Conservation (phyloP, 805 yeast genomes). For the Wickerhamomyces queroliae region DNA sequence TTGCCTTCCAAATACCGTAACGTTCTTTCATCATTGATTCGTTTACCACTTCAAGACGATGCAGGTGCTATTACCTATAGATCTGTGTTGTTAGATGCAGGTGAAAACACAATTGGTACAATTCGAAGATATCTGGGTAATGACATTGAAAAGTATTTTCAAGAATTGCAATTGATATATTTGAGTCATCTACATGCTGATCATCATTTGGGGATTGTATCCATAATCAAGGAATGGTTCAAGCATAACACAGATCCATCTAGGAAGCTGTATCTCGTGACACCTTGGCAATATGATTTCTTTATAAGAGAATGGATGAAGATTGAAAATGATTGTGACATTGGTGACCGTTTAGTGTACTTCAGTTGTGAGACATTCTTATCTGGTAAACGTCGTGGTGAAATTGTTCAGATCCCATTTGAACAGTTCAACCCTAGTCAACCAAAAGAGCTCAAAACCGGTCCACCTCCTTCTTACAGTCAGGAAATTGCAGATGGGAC, state of each 20-base stretch:
- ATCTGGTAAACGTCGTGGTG: conserved; percentile 28
- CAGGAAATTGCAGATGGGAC: conserved; percentile 24
- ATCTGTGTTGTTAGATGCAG: conserved; percentile 79
- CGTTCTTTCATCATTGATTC: conserved; percentile 73
- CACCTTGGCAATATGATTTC: conserved; percentile 68
- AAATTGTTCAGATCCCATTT: conserved; percentile 24
- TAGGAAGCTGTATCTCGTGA: conserved; percentile 47
- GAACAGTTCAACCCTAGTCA: conserved; percentile 9
- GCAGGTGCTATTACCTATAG: conserved; percentile 25
- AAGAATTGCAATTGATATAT: conserved; percentile 60
- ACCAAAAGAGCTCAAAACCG: background rate
- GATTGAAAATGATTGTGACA: conserved; percentile 33
- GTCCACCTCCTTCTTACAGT: background rate
- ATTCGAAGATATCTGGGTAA: conserved; percentile 56
- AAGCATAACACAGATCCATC: conserved; percentile 32
- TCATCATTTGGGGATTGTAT: conserved; percentile 83
- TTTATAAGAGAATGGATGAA: conserved; percentile 67
- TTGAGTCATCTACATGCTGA: conserved; percentile 95
- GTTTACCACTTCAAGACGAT: conserved; percentile 46
- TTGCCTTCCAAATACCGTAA: conserved; percentile 81
- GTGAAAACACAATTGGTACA: conserved; percentile 84
- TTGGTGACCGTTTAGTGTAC: conserved; percentile 39
- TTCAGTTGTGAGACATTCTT: conserved; percentile 59
- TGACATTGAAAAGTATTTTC: conserved; percentile 36
- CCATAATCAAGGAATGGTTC: conserved; percentile 66